Percentiles rank a stretch among this genome's conserved stretches.
Evolutionary conservation across 1,284 basidiomycete species (phyloP).

Genomic region (Apiotrichum domesticum): DNA sequence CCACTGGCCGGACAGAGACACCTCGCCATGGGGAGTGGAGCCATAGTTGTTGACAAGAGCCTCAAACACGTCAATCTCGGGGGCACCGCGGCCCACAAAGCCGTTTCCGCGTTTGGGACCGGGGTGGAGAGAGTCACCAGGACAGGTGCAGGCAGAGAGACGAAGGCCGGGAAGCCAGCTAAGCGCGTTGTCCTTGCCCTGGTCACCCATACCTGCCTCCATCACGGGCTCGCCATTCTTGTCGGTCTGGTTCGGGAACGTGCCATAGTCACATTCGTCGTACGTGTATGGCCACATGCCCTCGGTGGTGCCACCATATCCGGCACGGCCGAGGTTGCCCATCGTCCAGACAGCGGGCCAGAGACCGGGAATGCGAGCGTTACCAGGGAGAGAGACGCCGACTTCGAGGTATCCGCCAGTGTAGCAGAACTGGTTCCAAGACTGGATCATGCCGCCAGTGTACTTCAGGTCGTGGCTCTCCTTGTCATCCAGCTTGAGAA

Average conservation of each 20-base stretch:
- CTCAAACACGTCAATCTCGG: conserved; percentile 65
- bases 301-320: conserved; percentile 50
- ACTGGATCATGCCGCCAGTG: conserved; percentile 61
- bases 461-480: conserved; percentile 68
- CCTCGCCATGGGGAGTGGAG: conserved; percentile 9
- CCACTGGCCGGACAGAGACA: conserved; percentile 30
- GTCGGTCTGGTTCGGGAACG: conserved; percentile 56
- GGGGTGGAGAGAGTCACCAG: conserved; percentile 56
- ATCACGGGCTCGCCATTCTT: conserved; percentile 23
- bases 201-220: conserved; percentile 15
- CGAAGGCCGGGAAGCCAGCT: conserved; percentile 52
- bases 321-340: conserved; percentile 69
- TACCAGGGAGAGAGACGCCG: conserved; percentile 74
- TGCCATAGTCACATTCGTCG: conserved; percentile 74
- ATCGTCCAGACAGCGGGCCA: conserved; percentile 86
- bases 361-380: conserved; percentile 48
- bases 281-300: conserved; percentile 53
- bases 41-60: conserved; percentile 47
- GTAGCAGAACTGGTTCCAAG: conserved; percentile 50
- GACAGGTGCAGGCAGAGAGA: conserved; percentile 52
- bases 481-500: conserved; percentile 67
- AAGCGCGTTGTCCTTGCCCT: conserved; percentile 18
- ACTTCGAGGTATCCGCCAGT: conserved; percentile 49
- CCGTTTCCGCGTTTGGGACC: conserved; percentile 60
- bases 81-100: conserved; percentile 55